Conservation (phyloP, 148 eudicot species). For the Euryodendron excelsum region DNA sequence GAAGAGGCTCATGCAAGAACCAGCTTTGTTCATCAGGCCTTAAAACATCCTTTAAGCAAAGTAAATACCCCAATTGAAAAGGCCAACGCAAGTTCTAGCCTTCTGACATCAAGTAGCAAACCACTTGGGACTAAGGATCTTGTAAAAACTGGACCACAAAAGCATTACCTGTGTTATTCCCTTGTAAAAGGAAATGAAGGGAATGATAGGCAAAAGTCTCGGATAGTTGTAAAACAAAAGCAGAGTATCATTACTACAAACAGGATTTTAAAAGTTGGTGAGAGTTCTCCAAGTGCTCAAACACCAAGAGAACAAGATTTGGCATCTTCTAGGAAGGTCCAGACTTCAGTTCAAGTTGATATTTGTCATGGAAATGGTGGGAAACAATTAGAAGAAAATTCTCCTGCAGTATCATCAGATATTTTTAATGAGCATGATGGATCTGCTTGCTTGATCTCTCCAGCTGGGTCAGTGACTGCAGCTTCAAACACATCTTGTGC, state of each 20-base stretch:
- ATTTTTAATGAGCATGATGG: constrained; percentile 3
- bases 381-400: constrained; percentile 17
- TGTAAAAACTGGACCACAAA: constrained; percentile 4
- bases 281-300: not conserved
- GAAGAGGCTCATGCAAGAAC: constrained; percentile 26
- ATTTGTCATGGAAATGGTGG: constrained; percentile 16
- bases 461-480: constrained; percentile 17
- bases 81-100: constrained; percentile 16
- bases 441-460: constrained; percentile 21
- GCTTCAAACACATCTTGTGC: constrained; percentile 21
- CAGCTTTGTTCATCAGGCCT: constrained; percentile 13
- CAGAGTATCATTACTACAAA: not conserved
- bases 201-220: constrained; percentile 15
- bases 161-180: constrained; percentile 9
- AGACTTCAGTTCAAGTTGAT: constrained; percentile 15
- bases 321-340: constrained; percentile 15
- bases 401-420: constrained; percentile 11
- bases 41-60: constrained; percentile 29
- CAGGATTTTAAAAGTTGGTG: constrained; percentile 11
- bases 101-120: constrained; percentile 16
- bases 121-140: constrained; percentile 21
- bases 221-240: constrained; percentile 25
- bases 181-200: constrained; percentile 15
- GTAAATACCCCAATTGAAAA: constrained; percentile 20
- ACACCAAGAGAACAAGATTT: constrained; percentile 15